Evolutionary conservation across 495 filamentous ascomycete species (phyloP).

Genomic region (Aspergillus bertholletiae): DNA sequence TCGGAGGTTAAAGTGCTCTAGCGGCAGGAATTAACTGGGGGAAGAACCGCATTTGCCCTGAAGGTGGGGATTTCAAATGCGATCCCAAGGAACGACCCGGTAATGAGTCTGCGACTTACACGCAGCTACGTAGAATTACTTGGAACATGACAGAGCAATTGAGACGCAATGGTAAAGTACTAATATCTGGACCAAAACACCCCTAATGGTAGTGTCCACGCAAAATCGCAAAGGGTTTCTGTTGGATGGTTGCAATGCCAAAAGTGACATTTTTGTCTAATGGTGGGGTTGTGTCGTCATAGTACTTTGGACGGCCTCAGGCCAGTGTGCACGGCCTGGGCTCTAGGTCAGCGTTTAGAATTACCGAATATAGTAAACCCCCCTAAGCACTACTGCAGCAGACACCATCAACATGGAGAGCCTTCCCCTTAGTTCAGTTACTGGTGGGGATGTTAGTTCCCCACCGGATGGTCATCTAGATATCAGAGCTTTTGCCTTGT

Average conservation of each 20-base stretch:
- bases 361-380: neutral
- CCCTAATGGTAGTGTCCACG: neutral
- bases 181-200: neutral
- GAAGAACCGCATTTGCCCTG: neutral
- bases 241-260: neutral
- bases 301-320: slow-evolving; percentile 3
- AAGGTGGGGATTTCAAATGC: neutral
- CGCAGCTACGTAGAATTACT: slow-evolving; percentile 2
- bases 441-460: too few species aligned
- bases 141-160: slow-evolving; percentile 9
- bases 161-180: neutral
- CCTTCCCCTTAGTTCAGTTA: too few species aligned
- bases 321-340: neutral
- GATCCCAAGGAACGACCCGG: slow-evolving; percentile 8
- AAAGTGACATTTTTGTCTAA: neutral
- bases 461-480: too few species aligned
- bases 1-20: slow-evolving; percentile 9
- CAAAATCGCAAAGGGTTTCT: neutral
- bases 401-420: too few species aligned
- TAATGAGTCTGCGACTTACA: slow-evolving; percentile 11
- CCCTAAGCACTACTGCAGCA: too few species aligned
- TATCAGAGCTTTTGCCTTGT: too few species aligned
- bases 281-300: slow-evolving; percentile 17
- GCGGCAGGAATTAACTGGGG: neutral
- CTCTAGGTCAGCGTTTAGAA: neutral